Conservation (phyloP, 2,329 filamentous ascomycete species). For the Scedosporium boydii region DNA sequence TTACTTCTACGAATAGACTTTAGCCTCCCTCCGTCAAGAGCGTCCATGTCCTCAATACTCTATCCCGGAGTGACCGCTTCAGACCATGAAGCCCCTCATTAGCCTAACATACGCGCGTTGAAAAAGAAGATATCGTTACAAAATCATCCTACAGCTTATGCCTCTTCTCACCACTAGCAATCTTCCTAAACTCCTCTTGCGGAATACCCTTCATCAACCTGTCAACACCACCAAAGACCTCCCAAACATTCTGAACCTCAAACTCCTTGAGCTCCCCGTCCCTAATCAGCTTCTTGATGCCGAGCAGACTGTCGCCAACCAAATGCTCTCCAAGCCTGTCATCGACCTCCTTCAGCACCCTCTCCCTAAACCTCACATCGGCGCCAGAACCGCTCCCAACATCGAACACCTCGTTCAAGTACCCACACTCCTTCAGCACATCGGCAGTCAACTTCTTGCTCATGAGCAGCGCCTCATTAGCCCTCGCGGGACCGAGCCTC, state of each 20-base stretch:
- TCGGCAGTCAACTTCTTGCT: slow-evolving; percentile 64
- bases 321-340: slow-evolving; percentile 73
- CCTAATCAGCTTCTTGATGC: slow-evolving; percentile 77
- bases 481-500: slow-evolving; percentile 68
- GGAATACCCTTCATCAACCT: slow-evolving; percentile 73
- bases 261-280: slow-evolving; percentile 61
- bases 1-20: not conserved
- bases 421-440: slow-evolving; percentile 68
- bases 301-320: slow-evolving; percentile 65
- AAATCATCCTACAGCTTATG: slow-evolving; percentile 64
- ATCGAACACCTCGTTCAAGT: slow-evolving; percentile 74
- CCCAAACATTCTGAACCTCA: slow-evolving; percentile 68
- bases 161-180: slow-evolving; percentile 81
- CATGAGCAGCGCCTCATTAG: slow-evolving; percentile 91
- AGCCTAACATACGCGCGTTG: no score
- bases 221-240: slow-evolving; percentile 79
- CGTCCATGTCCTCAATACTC: no score
- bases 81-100: no score
- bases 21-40: not conserved
- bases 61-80: no score
- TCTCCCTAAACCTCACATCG: slow-evolving; percentile 56
- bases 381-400: slow-evolving; percentile 44
- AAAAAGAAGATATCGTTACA: not conserved
- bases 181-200: slow-evolving; percentile 78
- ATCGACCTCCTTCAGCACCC: slow-evolving; percentile 72